Evolutionary conservation across 805 yeast species (phyloP).

Genomic region (Myxozyma neglecta): DNA sequence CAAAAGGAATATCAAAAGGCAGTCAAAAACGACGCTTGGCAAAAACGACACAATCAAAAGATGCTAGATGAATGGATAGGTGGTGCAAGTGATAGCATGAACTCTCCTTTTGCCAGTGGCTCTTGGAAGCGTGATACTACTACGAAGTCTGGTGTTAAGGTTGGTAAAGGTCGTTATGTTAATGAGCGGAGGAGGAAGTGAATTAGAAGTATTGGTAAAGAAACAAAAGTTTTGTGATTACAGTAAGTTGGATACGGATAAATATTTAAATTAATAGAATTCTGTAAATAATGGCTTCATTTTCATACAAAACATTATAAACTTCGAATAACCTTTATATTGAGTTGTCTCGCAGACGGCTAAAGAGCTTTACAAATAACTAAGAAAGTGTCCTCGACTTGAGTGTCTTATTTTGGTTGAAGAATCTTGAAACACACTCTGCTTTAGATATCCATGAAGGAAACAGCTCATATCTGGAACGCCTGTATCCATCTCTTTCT

Average conservation of each 20-base stretch:
- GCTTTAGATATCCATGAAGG: not conserved
- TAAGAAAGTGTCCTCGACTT: too few species aligned
- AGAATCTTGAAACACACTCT: too few species aligned
- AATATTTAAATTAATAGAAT: not conserved
- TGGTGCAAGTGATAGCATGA: conserved; percentile 81
- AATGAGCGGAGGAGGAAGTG: conserved; percentile 46
- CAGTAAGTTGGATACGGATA: not conserved
- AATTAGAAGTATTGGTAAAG: too few species aligned
- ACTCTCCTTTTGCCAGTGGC: conserved; percentile 79
- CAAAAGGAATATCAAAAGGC: conserved; percentile 92
- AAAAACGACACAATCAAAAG: conserved; percentile 80
- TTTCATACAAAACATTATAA: too few species aligned
- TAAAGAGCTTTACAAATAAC: too few species aligned
- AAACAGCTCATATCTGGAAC: not conserved
- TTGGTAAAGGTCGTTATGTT: conserved; percentile 82
- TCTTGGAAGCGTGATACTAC: conserved; percentile 52
- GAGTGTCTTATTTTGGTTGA: too few species aligned
- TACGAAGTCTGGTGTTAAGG: conserved; percentile 58
- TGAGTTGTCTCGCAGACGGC: too few species aligned
- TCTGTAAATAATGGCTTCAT: too few species aligned
- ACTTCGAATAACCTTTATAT: too few species aligned
- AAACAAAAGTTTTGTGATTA: not conserved
- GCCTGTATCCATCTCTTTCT: not conserved
- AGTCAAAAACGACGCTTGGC: conserved; percentile 84
- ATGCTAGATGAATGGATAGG: conserved; percentile 86